Percentiles rank a stretch among this genome's conserved stretches.
These are phyloP conservation scores for Coprinellus micaceus DNA, from an alignment of 768 basidiomycete species.

Conservation along the genomic window DNA sequence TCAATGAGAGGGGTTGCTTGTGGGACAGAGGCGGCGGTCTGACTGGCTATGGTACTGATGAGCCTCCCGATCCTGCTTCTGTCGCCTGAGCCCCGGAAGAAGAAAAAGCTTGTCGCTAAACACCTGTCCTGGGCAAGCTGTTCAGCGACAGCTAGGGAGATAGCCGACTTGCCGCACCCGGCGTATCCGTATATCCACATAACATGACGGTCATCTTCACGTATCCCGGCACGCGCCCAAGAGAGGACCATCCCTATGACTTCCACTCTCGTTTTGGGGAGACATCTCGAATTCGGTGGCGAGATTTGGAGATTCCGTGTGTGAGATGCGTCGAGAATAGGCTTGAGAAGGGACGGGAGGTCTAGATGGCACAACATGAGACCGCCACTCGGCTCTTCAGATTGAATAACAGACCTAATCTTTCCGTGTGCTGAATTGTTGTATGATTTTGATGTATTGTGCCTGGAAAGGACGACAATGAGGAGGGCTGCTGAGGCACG, in stretches of 20 bases:
- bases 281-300: neutral
- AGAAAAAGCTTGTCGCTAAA: neutral
- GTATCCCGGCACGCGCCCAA: neutral
- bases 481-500: too few species aligned
- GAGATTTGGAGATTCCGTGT: neutral
- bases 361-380: too few species aligned
- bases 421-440: too few species aligned
- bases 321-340: neutral
- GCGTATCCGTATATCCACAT: neutral
- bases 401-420: too few species aligned
- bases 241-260: neutral
- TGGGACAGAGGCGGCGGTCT: neutral
- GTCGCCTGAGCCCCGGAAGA: conserved; percentile 1
- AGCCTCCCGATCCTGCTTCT: neutral
- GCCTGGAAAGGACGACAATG: too few species aligned
- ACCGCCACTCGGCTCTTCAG: too few species aligned
- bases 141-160: too few species aligned
- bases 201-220: neutral
- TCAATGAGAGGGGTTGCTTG: neutral
- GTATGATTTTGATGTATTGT: too few species aligned
- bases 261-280: neutral
- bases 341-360: neutral
- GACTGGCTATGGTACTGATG: neutral
- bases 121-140: too few species aligned
- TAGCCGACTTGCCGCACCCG: too few species aligned